Base-by-base conservation (phyloP, 139 green algal species). In the Spirogloea muscicola region DNA sequence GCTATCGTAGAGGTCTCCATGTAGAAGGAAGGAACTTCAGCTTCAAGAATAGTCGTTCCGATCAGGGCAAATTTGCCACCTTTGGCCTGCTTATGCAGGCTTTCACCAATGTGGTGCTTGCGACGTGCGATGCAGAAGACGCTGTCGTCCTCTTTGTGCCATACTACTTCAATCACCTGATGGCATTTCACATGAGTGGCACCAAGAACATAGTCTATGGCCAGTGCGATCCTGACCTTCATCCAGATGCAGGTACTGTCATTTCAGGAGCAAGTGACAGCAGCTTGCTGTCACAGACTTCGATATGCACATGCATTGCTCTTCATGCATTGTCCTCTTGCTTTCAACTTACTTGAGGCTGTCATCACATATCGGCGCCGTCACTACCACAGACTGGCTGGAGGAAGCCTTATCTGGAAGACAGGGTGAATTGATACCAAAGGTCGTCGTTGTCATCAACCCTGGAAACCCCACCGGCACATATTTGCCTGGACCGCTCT, bases 151-250 rank as follows among this genome's bases (percentile, higher is more conserved):
- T 98, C 29, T 97, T 97, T 81, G 81, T 49, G 52, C 93, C 93
- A 6, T 96, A 92, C 80, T 98, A 97, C 84, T 98, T 97, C 86
- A 97, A 98, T 81, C 90, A 97, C 77, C 79, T 89, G 10, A 96
- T 96, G 92, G 85, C 87, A 4, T 51, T 91, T 29, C 86, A 88
- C 58, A 81, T 86, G 72, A 84, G 64, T 3, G 77, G 71, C 34
- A n/a, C 37, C 21, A 64, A 59, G 2, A 65, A 68, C 2, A 65
- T 94, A 9, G 66, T 87, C 34, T 72, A 82, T 27, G 87, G 75
- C 0, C 82, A 69, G 1, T 86, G 80, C 39, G 41, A 84, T 59
- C 68, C 66, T 0, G 31, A 71, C 16, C 31, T 77, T 7, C 37
- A 64, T 57, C 69, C 69, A 36, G 46, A 52, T 39, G 27, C 57